Evolutionary conservation across 2,329 filamentous ascomycete genomes (phyloP).

Genomic region (Thielaviopsis populi): DNA sequence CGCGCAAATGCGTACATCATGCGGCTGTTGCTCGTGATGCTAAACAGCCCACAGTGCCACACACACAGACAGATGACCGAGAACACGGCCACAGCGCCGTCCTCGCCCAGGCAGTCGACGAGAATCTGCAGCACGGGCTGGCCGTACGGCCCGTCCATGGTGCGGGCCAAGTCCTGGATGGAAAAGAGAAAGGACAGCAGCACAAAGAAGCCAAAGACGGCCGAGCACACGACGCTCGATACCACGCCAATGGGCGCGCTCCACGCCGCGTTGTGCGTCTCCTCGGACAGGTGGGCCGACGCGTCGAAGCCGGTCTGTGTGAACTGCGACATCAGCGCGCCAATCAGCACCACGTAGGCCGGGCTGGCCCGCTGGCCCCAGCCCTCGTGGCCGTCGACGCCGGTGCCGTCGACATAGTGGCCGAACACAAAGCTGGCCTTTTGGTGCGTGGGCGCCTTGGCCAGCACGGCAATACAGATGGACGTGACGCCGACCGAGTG

Average conservation of each 20-base stretch:
- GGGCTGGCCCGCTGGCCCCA: constrained; percentile 39
- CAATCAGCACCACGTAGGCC: constrained; percentile 40
- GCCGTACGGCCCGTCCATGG: constrained; percentile 30
- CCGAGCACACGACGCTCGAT: constrained; percentile 39
- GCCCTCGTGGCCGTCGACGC: constrained; percentile 29
- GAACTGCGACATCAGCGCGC: constrained; percentile 38
- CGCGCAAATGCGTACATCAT: constrained; percentile 47
- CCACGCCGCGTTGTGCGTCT: constrained; percentile 41
- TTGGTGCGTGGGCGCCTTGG: constrained; percentile 41
- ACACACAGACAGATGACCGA: constrained; percentile 42
- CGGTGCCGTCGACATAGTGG: constrained; percentile 39
- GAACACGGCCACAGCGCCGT: constrained; percentile 41
- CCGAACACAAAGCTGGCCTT: constrained; percentile 40
- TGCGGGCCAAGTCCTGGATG: constrained; percentile 40
- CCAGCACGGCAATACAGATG: constrained; percentile 40
- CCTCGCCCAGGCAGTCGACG: constrained; percentile 39
- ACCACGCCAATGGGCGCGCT: constrained; percentile 43
- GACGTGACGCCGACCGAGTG: constrained; percentile 38
- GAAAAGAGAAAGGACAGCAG: constrained; percentile 41
- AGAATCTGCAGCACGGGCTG: constrained; percentile 46
- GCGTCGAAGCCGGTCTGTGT: constrained; percentile 38
- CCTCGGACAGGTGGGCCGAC: constrained; percentile 41
- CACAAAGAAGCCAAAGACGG: constrained; percentile 45
- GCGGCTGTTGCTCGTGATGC: constrained; percentile 39
- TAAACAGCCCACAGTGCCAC: constrained; percentile 46